Evolutionary conservation across 768 basidiomycete species (phyloP), one percentile per base, ranked within the genome.

Genomic region (Plicaturopsis crispa): DNA sequence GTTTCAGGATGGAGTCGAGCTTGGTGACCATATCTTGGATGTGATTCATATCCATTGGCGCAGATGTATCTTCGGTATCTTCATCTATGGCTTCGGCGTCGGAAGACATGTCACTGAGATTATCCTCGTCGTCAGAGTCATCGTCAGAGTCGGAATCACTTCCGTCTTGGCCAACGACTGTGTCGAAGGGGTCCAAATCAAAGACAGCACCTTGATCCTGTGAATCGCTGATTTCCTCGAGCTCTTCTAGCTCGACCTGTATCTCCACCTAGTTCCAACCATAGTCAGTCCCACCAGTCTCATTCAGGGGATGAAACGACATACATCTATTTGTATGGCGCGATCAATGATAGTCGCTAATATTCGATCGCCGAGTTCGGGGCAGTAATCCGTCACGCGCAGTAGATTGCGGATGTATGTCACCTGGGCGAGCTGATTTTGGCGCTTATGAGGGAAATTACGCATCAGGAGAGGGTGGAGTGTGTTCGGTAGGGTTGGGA

Each of bases 281-380:
- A 46, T 42, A 14, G 28, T 14, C 12, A 36, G 10, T 4, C 6
- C 28, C 14, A 28, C 14, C 10, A 28, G 26, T 14, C 26, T 28
- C 8, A 28, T 28, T 14, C n/a, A n/a, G 26, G 26, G 28, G 16
- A 34, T 4, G 24, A 23, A 22, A 2, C 18, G 8, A 70, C 88
- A 40, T 51, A 93, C 94, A 58, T 99, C 96, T 41, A 99, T 92
- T 59, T 93, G 83, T 22, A 98, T 81, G 20, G 91, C 85, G n/a
- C 91, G 80, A 57, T 96, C 92, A 17, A 99, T 73, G 23, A 97
- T 87, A 0, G 83, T 81, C 2, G 80, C 82, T 23, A 97, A 64
- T 30, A 97, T 80, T 47, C 80, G 80, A 45, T 92, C 91, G 2
- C 77, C 66, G 16, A 97, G 65, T 54, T 90, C 92, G 0, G 88